Conservation (phyloP, 176 grass and related monocot genomes). For the Secale cereale region DNA sequence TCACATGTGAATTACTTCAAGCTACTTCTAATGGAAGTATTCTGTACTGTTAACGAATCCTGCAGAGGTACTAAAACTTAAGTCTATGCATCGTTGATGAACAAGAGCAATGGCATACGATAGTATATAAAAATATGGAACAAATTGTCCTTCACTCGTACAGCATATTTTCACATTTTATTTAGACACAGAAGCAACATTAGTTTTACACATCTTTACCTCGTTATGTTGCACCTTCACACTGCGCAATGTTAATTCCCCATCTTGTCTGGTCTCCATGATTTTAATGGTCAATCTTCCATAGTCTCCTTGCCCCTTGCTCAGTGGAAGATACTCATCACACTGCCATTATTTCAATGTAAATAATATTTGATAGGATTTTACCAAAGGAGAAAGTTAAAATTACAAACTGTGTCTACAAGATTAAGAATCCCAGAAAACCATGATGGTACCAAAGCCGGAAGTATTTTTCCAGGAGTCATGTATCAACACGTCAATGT, state of each 20-base stretch:
- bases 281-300: conserved; percentile 62
- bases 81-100: background rate
- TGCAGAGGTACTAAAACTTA: background rate
- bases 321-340: conserved; percentile 65
- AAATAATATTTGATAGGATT: background rate
- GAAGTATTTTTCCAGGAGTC: background rate
- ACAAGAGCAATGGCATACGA: conserved; percentile 1
- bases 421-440: background rate
- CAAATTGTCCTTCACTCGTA: background rate
- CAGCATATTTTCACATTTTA: conserved; percentile 9
- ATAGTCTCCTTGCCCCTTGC: conserved; percentile 35
- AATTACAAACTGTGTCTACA: conserved; percentile 1
- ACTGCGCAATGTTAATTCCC: conserved; percentile 52
- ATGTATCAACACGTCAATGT: background rate
- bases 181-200: conserved; percentile 4
- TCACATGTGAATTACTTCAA: background rate
- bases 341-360: conserved; percentile 59
- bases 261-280: conserved; percentile 14
- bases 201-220: conserved; percentile 37
- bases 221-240: conserved; percentile 59
- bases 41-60: background rate
- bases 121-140: background rate
- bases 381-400: conserved; percentile 4
- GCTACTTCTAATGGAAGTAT: conserved; percentile 8
- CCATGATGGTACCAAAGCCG: background rate